Evolutionary conservation across 2,329 filamentous ascomycete genomes (phyloP).

Genomic region (Polychaeton citri): DNA sequence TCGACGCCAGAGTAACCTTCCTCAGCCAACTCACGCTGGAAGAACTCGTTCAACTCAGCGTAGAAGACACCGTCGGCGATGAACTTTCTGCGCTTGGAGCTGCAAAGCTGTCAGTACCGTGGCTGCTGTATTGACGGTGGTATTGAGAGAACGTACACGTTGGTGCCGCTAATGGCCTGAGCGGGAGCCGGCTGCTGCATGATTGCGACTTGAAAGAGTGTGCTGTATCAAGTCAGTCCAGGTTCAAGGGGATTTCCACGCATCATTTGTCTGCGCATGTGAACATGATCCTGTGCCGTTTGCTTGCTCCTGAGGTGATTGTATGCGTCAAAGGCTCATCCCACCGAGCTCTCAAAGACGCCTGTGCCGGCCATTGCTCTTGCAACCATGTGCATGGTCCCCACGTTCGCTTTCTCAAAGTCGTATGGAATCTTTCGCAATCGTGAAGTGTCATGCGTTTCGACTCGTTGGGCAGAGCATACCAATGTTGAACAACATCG

Average conservation of each 20-base stretch:
- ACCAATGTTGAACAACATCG: too few relatives aligned
- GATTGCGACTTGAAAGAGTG: slow-evolving; percentile 1
- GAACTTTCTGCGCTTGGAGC: slow-evolving; percentile 75
- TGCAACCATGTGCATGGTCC: too few relatives aligned
- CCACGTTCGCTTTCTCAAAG: too few relatives aligned
- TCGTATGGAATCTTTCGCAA: too few relatives aligned
- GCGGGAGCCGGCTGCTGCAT: background rate
- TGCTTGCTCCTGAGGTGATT: too few relatives aligned
- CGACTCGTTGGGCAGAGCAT: too few relatives aligned
- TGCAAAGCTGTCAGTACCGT: slow-evolving; percentile 22
- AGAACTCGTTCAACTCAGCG: slow-evolving; percentile 99
- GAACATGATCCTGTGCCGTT: too few relatives aligned
- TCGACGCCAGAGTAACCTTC: slow-evolving; percentile 99
- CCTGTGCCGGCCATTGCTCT: too few relatives aligned
- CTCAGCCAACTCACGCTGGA: slow-evolving; percentile 99
- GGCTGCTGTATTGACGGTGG: slow-evolving; percentile 1
- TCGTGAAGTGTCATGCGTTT: too few relatives aligned
- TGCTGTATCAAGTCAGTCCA: background rate
- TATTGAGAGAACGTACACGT: slow-evolving; percentile 5
- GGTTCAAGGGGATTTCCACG: background rate
- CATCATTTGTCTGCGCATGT: background rate
- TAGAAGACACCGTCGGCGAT: slow-evolving; percentile 94
- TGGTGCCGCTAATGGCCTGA: slow-evolving; percentile 18
- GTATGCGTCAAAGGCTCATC: too few relatives aligned
- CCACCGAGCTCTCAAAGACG: too few relatives aligned